Evolutionary conservation across 306 rosid genomes (phyloP), one percentile per base, ranked within the genome.

Genomic region (Rosa multiflora): DNA sequence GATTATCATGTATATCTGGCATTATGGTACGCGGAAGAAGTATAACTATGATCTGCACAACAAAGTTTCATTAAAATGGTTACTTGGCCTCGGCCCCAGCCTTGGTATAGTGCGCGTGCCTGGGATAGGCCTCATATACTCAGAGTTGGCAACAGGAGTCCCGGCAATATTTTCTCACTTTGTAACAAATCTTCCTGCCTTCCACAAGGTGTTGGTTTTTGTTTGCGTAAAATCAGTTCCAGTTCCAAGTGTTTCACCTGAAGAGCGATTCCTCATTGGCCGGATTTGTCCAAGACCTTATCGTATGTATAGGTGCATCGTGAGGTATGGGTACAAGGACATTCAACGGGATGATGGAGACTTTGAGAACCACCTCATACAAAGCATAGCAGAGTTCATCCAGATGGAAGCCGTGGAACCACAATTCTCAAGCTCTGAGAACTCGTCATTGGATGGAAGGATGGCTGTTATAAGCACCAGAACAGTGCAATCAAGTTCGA

Each of bases 91-190:
- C 72, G 97, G 97, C 84, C 97, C 97, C 5, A 88, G 94, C 83
- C 94, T 93, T 8, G 97, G 97, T 70, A 91, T 93, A 69, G 97
- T 93, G 74, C 94, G 97, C 8, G 97, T 93, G 59, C 97, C 97
- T 6, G 97, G 97, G 32, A 87, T 93, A 59, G 97, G 97, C 75
- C 96, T 93, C 82, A 91, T 93, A 72, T 91, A 93, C 85, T 87
- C 97, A 0, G 97, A 93, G 85, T 81, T 93, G 78, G 94, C 97
- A 14, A 84, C 96, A 2, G 97, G 97, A 74, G 88, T 93, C 51
- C 97, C 97, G 10, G 84, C 96, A 51, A 93, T 93, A 89, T 93
- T 93, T 79, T 91, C 97, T 71, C 97, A 93, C 87, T 93, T 93
- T 67, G 96, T 93, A 15, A 93, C 97, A 61, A 93, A 93, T 79